Conservation (phyloP, 805 yeast genomes). For the Yamadazyma phyllophila region DNA sequence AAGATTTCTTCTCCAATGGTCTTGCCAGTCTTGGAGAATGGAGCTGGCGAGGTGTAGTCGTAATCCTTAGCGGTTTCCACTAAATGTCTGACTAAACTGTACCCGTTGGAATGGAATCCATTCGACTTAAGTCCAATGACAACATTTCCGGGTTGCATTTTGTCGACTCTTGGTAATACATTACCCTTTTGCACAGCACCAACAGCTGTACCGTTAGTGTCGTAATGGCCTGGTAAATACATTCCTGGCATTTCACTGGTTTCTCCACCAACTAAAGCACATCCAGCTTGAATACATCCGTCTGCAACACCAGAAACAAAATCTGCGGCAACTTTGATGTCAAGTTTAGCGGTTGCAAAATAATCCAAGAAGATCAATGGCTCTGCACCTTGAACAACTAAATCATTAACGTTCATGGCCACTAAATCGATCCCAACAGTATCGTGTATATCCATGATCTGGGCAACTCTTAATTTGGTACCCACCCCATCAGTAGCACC, state of each 20-base stretch:
- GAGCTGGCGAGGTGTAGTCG: constrained; percentile 72
- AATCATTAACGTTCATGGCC: constrained; percentile 98
- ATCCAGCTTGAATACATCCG: constrained; percentile 92
- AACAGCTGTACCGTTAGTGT: constrained; percentile 96
- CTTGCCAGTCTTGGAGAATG: constrained; percentile 66
- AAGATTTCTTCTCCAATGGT: constrained; percentile 85
- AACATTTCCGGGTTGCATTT: constrained; percentile 77
- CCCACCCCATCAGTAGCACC: constrained; percentile 99
- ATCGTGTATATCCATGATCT: constrained; percentile 79
- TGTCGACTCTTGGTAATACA: constrained; percentile 67
- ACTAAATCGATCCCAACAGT: constrained; percentile 99
- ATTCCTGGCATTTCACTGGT: constrained; percentile 99
- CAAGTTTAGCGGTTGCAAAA: constrained; percentile 92
- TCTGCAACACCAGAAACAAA: constrained; percentile 95
- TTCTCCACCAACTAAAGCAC: constrained; percentile 99
- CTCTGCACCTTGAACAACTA: constrained; percentile 98
- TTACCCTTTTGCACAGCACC: constrained; percentile 85
- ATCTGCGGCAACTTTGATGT: constrained; percentile 75
- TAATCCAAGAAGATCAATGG: constrained; percentile 94
- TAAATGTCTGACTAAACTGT: constrained; percentile 89
- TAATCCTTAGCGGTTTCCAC: constrained; percentile 74
- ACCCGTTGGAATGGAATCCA: constrained; percentile 97
- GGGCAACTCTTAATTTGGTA: constrained; percentile 93
- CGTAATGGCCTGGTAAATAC: constrained; percentile 93
- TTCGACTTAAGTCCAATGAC: constrained; percentile 84